These are phyloP conservation scores for Hypoxylon crocopeplum DNA, from an alignment of 495 filamentous ascomycete species.

Conservation along the genomic window DNA sequence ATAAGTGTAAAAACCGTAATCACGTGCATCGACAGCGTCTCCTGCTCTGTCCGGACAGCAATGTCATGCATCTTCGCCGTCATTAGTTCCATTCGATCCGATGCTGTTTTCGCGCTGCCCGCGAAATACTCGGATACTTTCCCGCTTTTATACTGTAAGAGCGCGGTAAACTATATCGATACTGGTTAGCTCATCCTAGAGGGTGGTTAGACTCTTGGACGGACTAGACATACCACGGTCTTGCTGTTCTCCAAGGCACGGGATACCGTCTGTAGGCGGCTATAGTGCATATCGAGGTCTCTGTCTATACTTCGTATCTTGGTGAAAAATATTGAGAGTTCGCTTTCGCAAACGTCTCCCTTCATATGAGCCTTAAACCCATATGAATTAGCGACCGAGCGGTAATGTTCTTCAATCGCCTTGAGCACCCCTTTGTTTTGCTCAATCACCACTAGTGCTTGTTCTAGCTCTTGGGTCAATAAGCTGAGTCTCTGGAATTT, in stretches of 20 bases:
- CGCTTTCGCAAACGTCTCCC: slow-evolving; percentile 2
- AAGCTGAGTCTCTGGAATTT: slow-evolving; percentile 49
- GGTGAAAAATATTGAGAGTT: slow-evolving; percentile 31
- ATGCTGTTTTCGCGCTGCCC: slow-evolving; percentile 36
- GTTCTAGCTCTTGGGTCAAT: slow-evolving; percentile 49
- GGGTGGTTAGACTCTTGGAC: background rate
- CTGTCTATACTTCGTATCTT: slow-evolving; percentile 29
- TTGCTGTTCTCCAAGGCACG: slow-evolving; percentile 37
- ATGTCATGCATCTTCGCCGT: slow-evolving; percentile 41
- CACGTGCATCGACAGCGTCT: slow-evolving; percentile 48
- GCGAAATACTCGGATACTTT: slow-evolving; percentile 42
- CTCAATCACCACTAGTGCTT: slow-evolving; percentile 44
- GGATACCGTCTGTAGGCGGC: slow-evolving; percentile 38
- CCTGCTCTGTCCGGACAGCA: slow-evolving; percentile 40
- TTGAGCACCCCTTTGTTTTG: slow-evolving; percentile 46
- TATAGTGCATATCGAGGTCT: slow-evolving; percentile 39
- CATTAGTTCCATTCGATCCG: slow-evolving; percentile 43
- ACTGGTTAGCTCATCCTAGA: background rate
- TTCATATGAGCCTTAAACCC: slow-evolving; percentile 17
- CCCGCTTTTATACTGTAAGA: slow-evolving; percentile 40
- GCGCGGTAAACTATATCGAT: slow-evolving; percentile 36
- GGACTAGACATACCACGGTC: slow-evolving; percentile 31
- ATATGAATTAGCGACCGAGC: slow-evolving; percentile 21
- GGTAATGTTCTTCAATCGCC: slow-evolving; percentile 42
- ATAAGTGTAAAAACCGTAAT: slow-evolving; percentile 53